Percentiles rank a stretch among this genome's conserved stretches.
These are phyloP conservation scores for Polyporus arcularius DNA, from an alignment of 768 basidiomycete genomes.

Conservation along the genomic window DNA sequence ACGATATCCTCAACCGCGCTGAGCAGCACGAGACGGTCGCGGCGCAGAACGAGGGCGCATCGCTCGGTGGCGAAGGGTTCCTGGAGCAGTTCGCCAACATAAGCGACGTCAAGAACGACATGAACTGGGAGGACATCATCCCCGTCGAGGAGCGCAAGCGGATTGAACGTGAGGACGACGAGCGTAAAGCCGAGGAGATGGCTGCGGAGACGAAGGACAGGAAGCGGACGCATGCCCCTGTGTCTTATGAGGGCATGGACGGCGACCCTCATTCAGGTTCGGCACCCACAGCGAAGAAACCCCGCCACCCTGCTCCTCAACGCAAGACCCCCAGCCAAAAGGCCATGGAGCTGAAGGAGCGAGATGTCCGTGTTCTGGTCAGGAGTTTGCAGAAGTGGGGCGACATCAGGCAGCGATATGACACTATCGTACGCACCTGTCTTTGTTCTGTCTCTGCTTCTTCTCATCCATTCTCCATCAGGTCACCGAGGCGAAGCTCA, in stretches of 20 bases:
- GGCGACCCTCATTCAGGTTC: conserved; percentile 66
- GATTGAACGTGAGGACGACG: conserved; percentile 79
- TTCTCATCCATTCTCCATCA: conserved; percentile 31
- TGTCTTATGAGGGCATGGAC: conserved; percentile 94
- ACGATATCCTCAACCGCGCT: conserved; percentile 95
- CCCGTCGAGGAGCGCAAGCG: conserved; percentile 88
- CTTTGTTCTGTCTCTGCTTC: conserved; percentile 4
- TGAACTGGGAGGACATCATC: conserved; percentile 99
- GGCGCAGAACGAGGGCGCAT: conserved; percentile 79
- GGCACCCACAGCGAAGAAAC: conserved; percentile 69
- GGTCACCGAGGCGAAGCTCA: conserved; percentile 88
- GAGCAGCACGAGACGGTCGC: conserved; percentile 96
- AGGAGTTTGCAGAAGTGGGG: conserved; percentile 98
- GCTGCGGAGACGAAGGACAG: conserved; percentile 68
- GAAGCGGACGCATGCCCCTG: conserved; percentile 83
- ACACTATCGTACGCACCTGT: conserved; percentile 74
- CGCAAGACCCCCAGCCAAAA: conserved; percentile 93
- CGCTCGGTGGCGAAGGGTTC: conserved; percentile 97
- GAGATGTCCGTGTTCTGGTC: conserved; percentile 93
- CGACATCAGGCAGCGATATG: conserved; percentile 92
- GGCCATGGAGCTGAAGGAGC: conserved; percentile 95
- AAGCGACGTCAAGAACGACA: conserved; percentile 98
- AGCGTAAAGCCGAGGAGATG: conserved; percentile 71
- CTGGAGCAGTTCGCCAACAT: conserved; percentile 93
- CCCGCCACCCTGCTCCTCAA: conserved; percentile 67